These are phyloP conservation scores for Tolypocladium tundrense DNA, from an alignment of 2,329 filamentous ascomycete species.

Conservation along the genomic window DNA sequence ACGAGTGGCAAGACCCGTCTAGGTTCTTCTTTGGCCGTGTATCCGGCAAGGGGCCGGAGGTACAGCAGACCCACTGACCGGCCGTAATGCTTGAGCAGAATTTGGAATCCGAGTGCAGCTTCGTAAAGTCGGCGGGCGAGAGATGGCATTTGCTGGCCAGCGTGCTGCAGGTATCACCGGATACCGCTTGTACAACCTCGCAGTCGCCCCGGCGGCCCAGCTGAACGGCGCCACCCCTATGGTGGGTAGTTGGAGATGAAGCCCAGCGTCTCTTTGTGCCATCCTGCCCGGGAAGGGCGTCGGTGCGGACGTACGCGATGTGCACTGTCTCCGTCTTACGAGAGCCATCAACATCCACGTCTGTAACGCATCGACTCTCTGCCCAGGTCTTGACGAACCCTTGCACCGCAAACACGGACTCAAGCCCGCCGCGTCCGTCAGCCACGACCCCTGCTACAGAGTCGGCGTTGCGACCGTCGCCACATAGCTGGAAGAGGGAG, in stretches of 20 bases:
- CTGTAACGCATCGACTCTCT: not conserved
- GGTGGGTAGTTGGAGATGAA: not conserved
- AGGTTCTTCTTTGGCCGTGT: slow-evolving; percentile 17
- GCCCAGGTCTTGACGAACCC: not conserved
- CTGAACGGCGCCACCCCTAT: too few relatives aligned
- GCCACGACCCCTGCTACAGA: not conserved
- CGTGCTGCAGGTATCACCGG: slow-evolving; percentile 24
- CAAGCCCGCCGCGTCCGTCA: not conserved
- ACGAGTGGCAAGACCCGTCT: slow-evolving; percentile 11
- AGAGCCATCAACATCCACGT: not conserved
- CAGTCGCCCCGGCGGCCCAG: not conserved
- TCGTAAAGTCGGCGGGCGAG: slow-evolving; percentile 22
- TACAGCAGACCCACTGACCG: slow-evolving; percentile 25
- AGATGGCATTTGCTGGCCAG: slow-evolving; percentile 30
- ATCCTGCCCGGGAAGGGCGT: not conserved
- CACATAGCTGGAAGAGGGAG: not conserved
- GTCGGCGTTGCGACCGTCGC: not conserved
- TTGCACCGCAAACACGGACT: not conserved
- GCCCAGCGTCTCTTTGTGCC: not conserved
- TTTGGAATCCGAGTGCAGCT: slow-evolving; percentile 23
- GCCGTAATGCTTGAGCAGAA: slow-evolving; percentile 10
- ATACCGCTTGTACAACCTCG: not conserved
- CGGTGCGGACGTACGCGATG: not conserved
- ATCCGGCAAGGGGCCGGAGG: slow-evolving; percentile 21
- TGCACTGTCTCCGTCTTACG: not conserved